These are phyloP conservation scores for Fusarium solani-melongenae DNA, from an alignment of 2,329 filamentous ascomycete genomes.

Conservation along the genomic window DNA sequence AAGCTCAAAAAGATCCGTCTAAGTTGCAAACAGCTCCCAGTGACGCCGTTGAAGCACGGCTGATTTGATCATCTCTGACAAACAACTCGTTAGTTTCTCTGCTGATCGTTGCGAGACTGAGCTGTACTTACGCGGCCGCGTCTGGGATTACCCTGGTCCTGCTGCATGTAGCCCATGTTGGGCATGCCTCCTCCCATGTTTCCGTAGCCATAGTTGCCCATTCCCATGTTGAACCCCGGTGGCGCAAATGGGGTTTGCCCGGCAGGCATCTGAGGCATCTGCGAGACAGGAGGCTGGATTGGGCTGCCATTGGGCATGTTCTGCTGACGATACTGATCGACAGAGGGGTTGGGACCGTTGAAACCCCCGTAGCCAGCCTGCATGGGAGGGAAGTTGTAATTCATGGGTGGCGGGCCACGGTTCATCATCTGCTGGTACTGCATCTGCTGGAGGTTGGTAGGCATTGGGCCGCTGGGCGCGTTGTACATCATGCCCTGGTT, in stretches of 20 bases:
- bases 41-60: constrained; percentile 15
- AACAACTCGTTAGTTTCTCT: constrained; percentile 39
- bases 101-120: constrained; percentile 19
- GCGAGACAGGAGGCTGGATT: constrained; percentile 59
- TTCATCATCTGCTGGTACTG: constrained; percentile 71
- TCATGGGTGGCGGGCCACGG: constrained; percentile 64
- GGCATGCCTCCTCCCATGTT: constrained; percentile 57
- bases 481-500: constrained; percentile 65
- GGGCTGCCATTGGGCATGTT: constrained; percentile 63
- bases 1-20: constrained; percentile 31
- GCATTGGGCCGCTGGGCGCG: constrained; percentile 56
- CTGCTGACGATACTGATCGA: constrained; percentile 68
- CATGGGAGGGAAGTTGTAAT: constrained; percentile 67
- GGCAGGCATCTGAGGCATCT: constrained; percentile 56
- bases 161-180: constrained; percentile 62
- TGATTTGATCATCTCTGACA: constrained; percentile 43
- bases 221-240: constrained; percentile 62
- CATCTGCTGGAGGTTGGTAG: constrained; percentile 63
- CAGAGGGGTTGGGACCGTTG: constrained; percentile 57
- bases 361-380: constrained; percentile 67
- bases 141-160: constrained; percentile 66
- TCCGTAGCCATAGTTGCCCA: constrained; percentile 58
- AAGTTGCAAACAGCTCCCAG: constrained; percentile 20
- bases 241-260: constrained; percentile 59
- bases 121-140: constrained; percentile 66